phyloP scores from a whole-genome alignment of 345 rosid species.

The Trapa incisa region DNA sequence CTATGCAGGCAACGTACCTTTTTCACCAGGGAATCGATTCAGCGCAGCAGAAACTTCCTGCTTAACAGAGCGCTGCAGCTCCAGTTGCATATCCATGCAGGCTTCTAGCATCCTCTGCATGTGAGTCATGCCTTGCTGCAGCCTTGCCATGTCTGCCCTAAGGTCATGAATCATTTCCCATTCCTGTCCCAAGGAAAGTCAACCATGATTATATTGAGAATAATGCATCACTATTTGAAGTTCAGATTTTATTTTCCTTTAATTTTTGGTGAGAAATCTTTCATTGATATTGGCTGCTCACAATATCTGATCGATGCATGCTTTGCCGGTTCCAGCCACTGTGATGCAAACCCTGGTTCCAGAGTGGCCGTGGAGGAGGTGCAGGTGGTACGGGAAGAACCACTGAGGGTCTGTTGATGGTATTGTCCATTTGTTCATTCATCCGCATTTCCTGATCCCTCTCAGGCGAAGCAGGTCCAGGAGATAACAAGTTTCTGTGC shows the following conservation, averaged over 20 bases:
- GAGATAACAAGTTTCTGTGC: constrained; percentile 57
- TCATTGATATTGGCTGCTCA: constrained; percentile 25
- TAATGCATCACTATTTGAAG: too few relatives aligned
- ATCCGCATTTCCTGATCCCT: constrained; percentile 53
- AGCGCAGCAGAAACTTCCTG: constrained; percentile 98
- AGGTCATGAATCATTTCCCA: constrained; percentile 93
- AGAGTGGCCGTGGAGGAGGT: constrained; percentile 88
- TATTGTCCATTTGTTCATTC: constrained; percentile 43
- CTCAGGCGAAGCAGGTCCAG: constrained; percentile 50
- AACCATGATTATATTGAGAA: too few relatives aligned
- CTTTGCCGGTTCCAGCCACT: constrained; percentile 79
- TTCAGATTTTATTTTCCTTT: background rate
- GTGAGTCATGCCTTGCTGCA: constrained; percentile 96
- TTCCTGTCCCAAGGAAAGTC: constrained; percentile 36
- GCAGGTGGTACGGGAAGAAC: constrained; percentile 69
- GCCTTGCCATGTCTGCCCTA: constrained; percentile 84
- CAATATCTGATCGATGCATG: constrained; percentile 85
- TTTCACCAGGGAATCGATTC: constrained; percentile 59
- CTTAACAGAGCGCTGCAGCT: constrained; percentile 92
- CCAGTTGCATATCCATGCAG: constrained; percentile 99
- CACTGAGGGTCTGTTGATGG: constrained; percentile 47
- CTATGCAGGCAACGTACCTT: constrained; percentile 28
- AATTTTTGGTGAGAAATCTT: background rate
- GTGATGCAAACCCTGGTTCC: constrained; percentile 89
- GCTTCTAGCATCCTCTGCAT: constrained; percentile 99